Base-by-base conservation (phyloP, 2,329 filamentous ascomycete species). In the Botryosphaeria dothidea region DNA sequence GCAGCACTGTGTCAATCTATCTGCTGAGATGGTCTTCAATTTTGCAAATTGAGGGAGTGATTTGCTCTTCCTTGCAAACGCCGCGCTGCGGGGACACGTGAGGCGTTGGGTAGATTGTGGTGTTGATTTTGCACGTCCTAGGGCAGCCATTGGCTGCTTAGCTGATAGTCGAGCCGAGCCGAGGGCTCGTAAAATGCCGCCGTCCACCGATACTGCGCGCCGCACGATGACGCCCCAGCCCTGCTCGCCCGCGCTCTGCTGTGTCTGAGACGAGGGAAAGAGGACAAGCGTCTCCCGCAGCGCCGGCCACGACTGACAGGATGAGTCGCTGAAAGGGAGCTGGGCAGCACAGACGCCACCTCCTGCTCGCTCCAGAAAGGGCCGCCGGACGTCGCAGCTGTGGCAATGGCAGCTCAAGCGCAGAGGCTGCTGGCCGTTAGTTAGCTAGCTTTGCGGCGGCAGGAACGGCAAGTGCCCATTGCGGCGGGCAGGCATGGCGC, bases 101-200 rank as follows among this genome's bases (percentile, higher is more conserved):
- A 41, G 52, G 52, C 15, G 45, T 11, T 29, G 48, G n/a, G 25
- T 36, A 45, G 25, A 46, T 54, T 64, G 48, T 60, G 54, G 34
- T 23, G 56, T 60, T 31, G 56, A 46, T 46, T 60, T 60, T 60
- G 38, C 56, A 19, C 43, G 56, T 19, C 31, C 43, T 7, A 38
- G 56, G 56, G 38, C 56, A 21, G 36, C 56, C 56, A 60, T 60
- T 60, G 56, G 56, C 27, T 31, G 48, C 34, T 29, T 43, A 43
- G 51, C 61, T 54, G 61, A 41, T 46, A 64, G 61, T 63, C 61
- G 46, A 63, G 61, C 48, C 61, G 61, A 64, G 61, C 61, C 61
- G 61, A 63, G 48, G 34, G 60, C 31, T 51, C 51, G 61, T 52
- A 43, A 29, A 63, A 54, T 52, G 29, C 23, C 36, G 38, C 61